Evolutionary conservation across 495 filamentous ascomycete genomes (phyloP).

Genomic region (Talaromyces liani): DNA sequence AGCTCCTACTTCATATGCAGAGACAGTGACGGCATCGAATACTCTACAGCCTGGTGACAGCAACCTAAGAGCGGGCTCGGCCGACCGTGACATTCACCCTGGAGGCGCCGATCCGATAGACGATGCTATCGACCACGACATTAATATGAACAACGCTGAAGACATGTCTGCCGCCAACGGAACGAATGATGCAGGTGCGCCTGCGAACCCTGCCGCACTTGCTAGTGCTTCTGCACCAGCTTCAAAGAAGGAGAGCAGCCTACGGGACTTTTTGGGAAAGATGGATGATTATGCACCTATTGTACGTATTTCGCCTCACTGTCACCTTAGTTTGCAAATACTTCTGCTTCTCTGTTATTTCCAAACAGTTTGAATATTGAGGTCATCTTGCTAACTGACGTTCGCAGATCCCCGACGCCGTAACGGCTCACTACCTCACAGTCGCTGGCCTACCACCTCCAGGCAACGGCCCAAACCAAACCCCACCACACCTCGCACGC

Average conservation of each 20-base stretch:
- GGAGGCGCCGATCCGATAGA: not conserved
- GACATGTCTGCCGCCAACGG: slow-evolving; percentile 8
- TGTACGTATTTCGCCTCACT: slow-evolving; percentile 43
- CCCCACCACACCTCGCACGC: slow-evolving; percentile 79
- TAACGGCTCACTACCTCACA: slow-evolving; percentile 96
- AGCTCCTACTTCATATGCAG: not conserved
- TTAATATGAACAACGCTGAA: slow-evolving; percentile 2
- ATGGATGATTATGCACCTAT: slow-evolving; percentile 99
- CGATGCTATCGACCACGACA: not conserved
- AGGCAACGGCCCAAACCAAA: slow-evolving; percentile 69
- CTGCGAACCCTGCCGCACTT: slow-evolving; percentile 16
- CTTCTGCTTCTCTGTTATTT: not conserved
- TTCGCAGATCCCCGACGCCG: slow-evolving; percentile 86
- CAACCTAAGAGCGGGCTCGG: not conserved
- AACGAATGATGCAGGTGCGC: slow-evolving; percentile 12
- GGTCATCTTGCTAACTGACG: not conserved
- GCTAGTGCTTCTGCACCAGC: slow-evolving; percentile 40
- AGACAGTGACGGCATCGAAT: not conserved
- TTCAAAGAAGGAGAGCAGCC: slow-evolving; percentile 79
- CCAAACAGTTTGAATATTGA: not conserved
- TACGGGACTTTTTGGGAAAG: slow-evolving; percentile 85
- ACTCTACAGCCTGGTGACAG: not conserved
- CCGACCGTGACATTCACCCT: not conserved
- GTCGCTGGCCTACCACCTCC: slow-evolving; percentile 87
- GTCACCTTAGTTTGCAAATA: not conserved